Percentiles rank a stretch among this genome's conserved stretches.
phyloP scores from a whole-genome alignment of 768 basidiomycete species.

The Agaricus subrufescens region DNA sequence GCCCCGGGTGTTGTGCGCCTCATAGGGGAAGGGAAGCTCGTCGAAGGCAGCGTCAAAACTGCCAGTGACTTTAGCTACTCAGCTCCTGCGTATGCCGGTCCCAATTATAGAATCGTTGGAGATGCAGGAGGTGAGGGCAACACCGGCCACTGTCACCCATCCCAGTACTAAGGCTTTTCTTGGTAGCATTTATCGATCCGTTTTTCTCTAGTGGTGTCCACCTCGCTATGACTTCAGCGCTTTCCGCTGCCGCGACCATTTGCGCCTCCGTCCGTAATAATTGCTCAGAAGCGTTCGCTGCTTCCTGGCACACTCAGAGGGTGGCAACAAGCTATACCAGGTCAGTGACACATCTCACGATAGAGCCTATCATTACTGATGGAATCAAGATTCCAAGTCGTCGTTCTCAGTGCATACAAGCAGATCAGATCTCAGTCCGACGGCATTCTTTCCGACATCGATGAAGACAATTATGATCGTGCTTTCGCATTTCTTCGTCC shows the following conservation, averaged over 20 bases:
- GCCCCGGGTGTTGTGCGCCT: constrained; percentile 43
- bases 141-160: not conserved
- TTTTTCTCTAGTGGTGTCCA: constrained; percentile 67
- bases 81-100: constrained; percentile 49
- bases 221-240: constrained; percentile 56
- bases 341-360: constrained; percentile 20
- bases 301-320: constrained; percentile 51
- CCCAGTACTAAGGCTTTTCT: constrained; percentile 2
- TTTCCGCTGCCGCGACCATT: constrained; percentile 53
- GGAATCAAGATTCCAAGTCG: constrained; percentile 52
- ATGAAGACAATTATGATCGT: constrained; percentile 67
- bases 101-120: constrained; percentile 54
- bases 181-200: constrained; percentile 56
- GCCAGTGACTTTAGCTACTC: constrained; percentile 66
- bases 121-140: constrained; percentile 54
- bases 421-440: constrained; percentile 59
- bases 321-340: constrained; percentile 57
- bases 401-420: constrained; percentile 70
- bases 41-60: constrained; percentile 41
- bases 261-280: constrained; percentile 50
- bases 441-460: constrained; percentile 55
- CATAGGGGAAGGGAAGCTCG: constrained; percentile 34
- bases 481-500: constrained; percentile 62
- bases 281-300: constrained; percentile 41
- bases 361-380: constrained; percentile 1